Evolutionary conservation across 2,329 filamentous ascomycete genomes (phyloP), one percentile per base, ranked within the genome.

Genomic region (Trichophyton simii): DNA sequence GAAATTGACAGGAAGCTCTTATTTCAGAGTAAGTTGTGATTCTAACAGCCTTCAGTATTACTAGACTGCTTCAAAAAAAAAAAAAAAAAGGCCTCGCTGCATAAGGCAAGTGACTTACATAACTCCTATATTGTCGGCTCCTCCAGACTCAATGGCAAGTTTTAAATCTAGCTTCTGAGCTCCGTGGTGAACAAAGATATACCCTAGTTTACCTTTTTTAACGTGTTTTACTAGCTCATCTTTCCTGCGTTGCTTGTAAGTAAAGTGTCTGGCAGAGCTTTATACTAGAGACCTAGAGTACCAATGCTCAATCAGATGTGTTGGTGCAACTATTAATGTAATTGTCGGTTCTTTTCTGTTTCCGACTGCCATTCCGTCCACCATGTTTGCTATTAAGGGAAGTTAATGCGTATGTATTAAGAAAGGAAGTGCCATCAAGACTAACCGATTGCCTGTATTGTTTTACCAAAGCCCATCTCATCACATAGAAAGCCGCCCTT

Each of bases 381-480:
- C 63, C 9, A 76, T 73, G 25, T 71, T 75, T 15, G 72, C 72
- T 72, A 48, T 11, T 11, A 1, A 36, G 42, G 18, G 34, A 20
- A 15, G 57, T 58, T 34, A 38, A 38, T 58, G 52, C 15, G 50
- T 60, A 34, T 59, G 62, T 63, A 61, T 18, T 55, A 55, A 31
- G 46, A 5, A 52, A 18, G 3, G 20, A n/a, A 36, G 31, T 3
- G 2, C 60, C 38, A 42, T 3, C 25, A 25, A 5, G 6, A 58
- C 31, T 60, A 66, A 72, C 70, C 68, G 46, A 76, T 67, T 44
- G 70, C 68, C 60, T 72, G 70, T 2, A 75, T 68, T 0, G 73
- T 75, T 63, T 76, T 77, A 0, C 75, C 75, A 31, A 76, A 71
- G 0, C 75, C 75, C 75, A 76, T 76, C 8, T 71, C 68, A 59